Evolutionary conservation across 2,329 filamentous ascomycete species (phyloP).

Genomic region (Sclerotinia borealis): DNA sequence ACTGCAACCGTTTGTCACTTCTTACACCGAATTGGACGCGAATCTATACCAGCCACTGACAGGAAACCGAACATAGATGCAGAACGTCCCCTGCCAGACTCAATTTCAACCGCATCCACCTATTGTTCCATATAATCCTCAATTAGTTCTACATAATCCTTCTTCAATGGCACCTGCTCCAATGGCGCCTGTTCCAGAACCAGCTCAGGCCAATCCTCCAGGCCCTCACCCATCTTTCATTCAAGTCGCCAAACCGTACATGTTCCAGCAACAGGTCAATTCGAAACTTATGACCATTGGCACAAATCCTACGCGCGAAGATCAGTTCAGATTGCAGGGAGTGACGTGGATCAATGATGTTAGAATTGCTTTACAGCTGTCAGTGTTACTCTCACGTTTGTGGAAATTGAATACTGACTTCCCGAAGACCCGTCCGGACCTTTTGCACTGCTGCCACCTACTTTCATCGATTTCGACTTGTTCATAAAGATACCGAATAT

Average conservation of each 20-base stretch:
- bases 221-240: conserved; percentile 33
- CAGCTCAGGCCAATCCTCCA: conserved; percentile 6
- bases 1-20: background rate
- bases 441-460: conserved; percentile 89
- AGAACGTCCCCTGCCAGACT: background rate
- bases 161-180: background rate
- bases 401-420: background rate
- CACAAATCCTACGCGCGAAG: conserved; percentile 72
- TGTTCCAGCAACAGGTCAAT: conserved; percentile 75
- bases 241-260: conserved; percentile 56
- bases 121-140: background rate
- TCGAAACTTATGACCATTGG: conserved; percentile 63
- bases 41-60: background rate
- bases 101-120: background rate
- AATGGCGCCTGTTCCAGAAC: conserved; percentile 22
- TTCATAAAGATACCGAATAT: conserved; percentile 80
- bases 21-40: background rate
- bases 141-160: background rate
- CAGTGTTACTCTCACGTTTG: conserved; percentile 33
- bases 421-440: conserved; percentile 71
- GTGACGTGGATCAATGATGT: conserved; percentile 86
- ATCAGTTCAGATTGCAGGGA: conserved; percentile 74
- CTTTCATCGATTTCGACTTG: conserved; percentile 87
- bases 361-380: conserved; percentile 73
- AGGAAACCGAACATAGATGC: background rate